phyloP scores from a whole-genome alignment of 148 eudicot genomes.

The Rhododendron kiyosumense region DNA sequence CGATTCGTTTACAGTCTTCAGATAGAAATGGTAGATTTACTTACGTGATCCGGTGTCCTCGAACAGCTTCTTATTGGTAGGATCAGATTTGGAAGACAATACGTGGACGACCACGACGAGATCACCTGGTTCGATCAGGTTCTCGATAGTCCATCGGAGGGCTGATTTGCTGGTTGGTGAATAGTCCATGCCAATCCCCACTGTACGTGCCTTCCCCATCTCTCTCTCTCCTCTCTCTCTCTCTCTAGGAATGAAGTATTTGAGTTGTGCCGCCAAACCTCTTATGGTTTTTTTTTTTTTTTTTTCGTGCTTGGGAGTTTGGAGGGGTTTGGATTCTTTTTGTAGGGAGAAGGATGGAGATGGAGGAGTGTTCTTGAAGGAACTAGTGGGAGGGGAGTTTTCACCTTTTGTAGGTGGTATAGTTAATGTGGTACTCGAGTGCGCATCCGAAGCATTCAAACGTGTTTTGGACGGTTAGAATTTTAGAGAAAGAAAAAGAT shows the following conservation, averaged over 20 bases:
- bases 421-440: too few species aligned
- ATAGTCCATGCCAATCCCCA: slow-evolving; percentile 49
- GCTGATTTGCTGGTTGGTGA: slow-evolving; percentile 48
- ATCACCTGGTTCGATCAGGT: slow-evolving; percentile 37
- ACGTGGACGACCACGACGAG: slow-evolving; percentile 33
- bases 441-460: too few species aligned
- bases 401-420: background rate
- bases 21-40: background rate
- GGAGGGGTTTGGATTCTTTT: background rate
- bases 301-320: background rate
- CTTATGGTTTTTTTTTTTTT: background rate
- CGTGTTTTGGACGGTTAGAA: too few species aligned
- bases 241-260: background rate
- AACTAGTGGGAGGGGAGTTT: background rate
- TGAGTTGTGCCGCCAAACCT: background rate
- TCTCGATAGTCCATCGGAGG: slow-evolving; percentile 40
- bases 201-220: slow-evolving; percentile 31
- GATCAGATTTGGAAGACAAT: slow-evolving; percentile 37
- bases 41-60: slow-evolving; percentile 51
- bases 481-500: too few species aligned
- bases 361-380: slow-evolving; percentile 12
- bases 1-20: too few species aligned
- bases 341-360: background rate
- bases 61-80: slow-evolving; percentile 45
- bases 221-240: background rate